Percentiles rank a stretch among this genome's conserved stretches.
Conservation (phyloP, 1,139 yeast genomes). For the Yamadazyma diospyri region DNA sequence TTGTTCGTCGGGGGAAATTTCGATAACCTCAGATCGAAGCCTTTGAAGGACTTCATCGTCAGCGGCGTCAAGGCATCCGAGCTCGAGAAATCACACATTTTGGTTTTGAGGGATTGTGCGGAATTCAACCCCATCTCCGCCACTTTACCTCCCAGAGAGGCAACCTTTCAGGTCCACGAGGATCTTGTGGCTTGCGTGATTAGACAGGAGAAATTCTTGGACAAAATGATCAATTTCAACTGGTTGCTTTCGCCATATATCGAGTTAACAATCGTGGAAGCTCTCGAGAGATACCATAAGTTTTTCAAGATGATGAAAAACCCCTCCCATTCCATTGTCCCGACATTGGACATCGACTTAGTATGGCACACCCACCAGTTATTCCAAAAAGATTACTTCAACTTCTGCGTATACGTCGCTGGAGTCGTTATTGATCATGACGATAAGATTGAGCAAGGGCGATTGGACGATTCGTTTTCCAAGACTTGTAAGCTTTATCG, state of each 20-base stretch:
- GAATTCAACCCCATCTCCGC: constrained; percentile 10
- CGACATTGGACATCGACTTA: constrained; percentile 39
- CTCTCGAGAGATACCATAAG: constrained; percentile 22
- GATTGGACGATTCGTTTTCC: constrained; percentile 13
- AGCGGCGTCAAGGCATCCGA: background rate
- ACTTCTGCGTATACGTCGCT: constrained; percentile 14
- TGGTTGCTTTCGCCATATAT: constrained; percentile 27
- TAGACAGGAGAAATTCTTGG: constrained; percentile 31
- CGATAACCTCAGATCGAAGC: background rate
- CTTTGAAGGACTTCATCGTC: background rate
- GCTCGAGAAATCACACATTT: constrained; percentile 8
- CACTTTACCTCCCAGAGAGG: constrained; percentile 20
- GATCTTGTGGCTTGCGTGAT: constrained; percentile 32
- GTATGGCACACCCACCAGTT: constrained; percentile 43
- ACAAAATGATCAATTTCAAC: constrained; percentile 27
- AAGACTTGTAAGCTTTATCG: constrained; percentile 14
- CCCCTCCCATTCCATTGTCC: constrained; percentile 22
- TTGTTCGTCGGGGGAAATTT: background rate
- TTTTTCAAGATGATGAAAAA: constrained; percentile 19
- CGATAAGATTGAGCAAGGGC: constrained; percentile 17
- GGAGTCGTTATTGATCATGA: constrained; percentile 17
- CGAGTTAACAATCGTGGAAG: constrained; percentile 17
- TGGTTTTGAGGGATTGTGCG: constrained; percentile 9
- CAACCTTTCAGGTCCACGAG: constrained; percentile 9
- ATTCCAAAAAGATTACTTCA: constrained; percentile 20